phyloP scores from a whole-genome alignment of 2,329 filamentous ascomycete species.

The Trichoderma sp. region DNA sequence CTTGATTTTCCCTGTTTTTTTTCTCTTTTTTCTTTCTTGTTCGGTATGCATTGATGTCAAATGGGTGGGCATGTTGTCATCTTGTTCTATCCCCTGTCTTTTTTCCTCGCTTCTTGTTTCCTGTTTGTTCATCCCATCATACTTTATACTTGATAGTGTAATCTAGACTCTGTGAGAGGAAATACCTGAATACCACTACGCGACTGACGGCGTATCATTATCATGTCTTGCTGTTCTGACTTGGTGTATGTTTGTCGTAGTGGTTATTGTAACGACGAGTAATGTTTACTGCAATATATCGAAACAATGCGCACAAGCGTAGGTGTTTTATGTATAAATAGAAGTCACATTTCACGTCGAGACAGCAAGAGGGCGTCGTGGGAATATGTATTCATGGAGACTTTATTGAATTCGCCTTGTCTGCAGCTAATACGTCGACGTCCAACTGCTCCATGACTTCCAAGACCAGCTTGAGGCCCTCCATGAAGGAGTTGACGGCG shows the following conservation, averaged over 20 bases:
- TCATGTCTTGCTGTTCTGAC: background rate
- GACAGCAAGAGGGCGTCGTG: background rate
- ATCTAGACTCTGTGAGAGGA: slow-evolving; percentile 9
- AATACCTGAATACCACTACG: slow-evolving; percentile 2
- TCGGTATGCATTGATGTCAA: background rate
- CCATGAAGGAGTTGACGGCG: slow-evolving; percentile 94
- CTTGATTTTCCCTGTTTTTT: background rate
- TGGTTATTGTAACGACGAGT: too few species aligned
- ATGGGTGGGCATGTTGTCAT: background rate
- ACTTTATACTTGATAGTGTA: slow-evolving; percentile 12
- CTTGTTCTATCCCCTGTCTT: background rate
- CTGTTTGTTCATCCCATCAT: background rate
- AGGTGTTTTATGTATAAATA: background rate
- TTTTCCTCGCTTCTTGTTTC: background rate
- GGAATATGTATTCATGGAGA: background rate
- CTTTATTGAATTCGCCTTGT: background rate
- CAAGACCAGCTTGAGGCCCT: slow-evolving; percentile 78
- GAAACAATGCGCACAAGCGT: background rate
- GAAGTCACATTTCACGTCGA: background rate
- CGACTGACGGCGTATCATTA: background rate
- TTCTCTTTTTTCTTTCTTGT: background rate
- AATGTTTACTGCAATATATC: background rate
- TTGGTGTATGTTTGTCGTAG: background rate
- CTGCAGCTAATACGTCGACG: slow-evolving; percentile 63
- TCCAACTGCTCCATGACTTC: slow-evolving; percentile 91